Base-by-base conservation (phyloP, 495 filamentous ascomycete species). In the Penicillium steckii region DNA sequence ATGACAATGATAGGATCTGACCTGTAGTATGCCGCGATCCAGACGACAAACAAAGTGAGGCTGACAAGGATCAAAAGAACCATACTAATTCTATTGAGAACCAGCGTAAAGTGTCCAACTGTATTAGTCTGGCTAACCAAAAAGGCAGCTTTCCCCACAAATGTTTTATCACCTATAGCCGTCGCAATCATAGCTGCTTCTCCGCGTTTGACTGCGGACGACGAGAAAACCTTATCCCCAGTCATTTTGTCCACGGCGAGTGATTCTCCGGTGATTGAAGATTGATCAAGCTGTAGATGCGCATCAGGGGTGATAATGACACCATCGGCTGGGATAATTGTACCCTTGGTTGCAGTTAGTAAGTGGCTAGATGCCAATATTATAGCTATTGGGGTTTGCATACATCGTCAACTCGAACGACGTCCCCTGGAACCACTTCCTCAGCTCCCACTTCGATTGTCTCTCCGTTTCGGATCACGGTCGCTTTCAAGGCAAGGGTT, bases 261-360 rank as follows among this genome's bases (percentile, higher is more conserved):
- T 60, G 91, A 95, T 74, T 96, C 91, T 53, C 91, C 91, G 25
- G 91, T 95, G 62, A 96, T 88, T 55, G 88, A 81, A 52, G 91
- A 95, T 74, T 95, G 91, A 71, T 96, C 91, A 53, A 96, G 85
- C 67, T 95, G 90, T 45, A 96, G 81, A 76, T 87, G 87, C 49
- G 87, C 84, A 60, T 85, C 81, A 38, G 88, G 83, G 63, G 86
- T 88, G 52, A 92, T 80, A 62, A 96, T 83, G 46, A 85, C 85
- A 50, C 91, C 91, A 68, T 96, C 91, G 59, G 90, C 91, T 44
- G 90, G 86, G 67, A 95, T 84, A 55, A 95, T 94, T 51, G 89
- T 91, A 70, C 91, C 91, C 77, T 78, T 38, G 18, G 15, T 15
- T 6, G 3, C 8, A 32, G 8, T 37, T 5, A 4, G 33, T 37